A percentile compares a stretch with the other conserved stretches of the same genome.
phyloP scores from a whole-genome alignment of 345 rosid genomes.

The Acer saccharum region DNA sequence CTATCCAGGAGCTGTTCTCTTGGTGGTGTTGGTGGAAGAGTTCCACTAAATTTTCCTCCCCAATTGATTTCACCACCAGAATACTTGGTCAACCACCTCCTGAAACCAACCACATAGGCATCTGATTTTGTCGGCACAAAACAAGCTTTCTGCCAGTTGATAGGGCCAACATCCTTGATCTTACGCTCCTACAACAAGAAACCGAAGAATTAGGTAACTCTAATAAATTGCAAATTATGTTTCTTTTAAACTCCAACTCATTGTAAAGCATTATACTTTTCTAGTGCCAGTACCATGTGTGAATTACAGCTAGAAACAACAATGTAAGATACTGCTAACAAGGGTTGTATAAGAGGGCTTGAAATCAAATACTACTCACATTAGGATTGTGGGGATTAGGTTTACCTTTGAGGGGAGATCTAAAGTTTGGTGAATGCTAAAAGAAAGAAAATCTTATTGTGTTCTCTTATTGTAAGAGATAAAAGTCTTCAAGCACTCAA shows the following conservation, averaged over 20 bases:
- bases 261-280: not conserved
- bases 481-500: not conserved
- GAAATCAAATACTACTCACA: too few relatives aligned
- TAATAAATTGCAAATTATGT: not conserved
- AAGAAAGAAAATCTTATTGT: not conserved
- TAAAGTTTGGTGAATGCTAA: not conserved
- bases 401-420: not conserved
- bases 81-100: conserved; percentile 79
- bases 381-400: too few relatives aligned
- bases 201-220: not conserved
- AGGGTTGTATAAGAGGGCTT: not conserved
- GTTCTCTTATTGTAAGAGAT: not conserved
- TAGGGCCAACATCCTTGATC: conserved; percentile 63
- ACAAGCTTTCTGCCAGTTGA: conserved; percentile 89
- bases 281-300: not conserved
- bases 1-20: conserved; percentile 82
- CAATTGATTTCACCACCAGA: conserved; percentile 66
- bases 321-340: not conserved
- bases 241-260: not conserved
- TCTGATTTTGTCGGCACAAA: conserved; percentile 82
- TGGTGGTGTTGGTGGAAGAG: conserved; percentile 75
- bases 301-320: not conserved
- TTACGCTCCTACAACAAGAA: conserved; percentile 63
- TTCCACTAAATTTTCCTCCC: conserved; percentile 65
- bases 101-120: conserved; percentile 67